Base-by-base conservation (phyloP, 345 rosid genomes). In the Lumnitzera littorea region DNA sequence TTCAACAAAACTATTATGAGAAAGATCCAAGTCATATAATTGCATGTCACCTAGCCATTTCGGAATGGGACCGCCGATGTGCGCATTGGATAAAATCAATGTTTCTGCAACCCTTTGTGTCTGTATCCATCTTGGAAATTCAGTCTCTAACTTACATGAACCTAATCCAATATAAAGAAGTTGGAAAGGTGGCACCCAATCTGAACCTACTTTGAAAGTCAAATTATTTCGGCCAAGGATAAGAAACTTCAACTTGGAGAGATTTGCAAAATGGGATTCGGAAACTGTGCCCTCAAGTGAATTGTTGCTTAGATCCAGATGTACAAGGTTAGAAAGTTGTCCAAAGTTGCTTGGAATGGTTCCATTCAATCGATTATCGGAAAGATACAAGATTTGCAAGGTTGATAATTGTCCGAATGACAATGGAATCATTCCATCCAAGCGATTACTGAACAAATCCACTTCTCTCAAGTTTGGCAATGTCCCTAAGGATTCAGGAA, bases 221-320 rank as follows among this genome's bases (percentile, higher is more conserved):
- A 67, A 12, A 29, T 48, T 48, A 11, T 47, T 59, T 14, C 67
- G 56, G 10, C 43, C 17, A 2, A 70, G n/a, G 27, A 14, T 17
- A 0, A 70, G 56, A 6, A 0, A 11, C 11, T 16, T 23, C 57
- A 67, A n/a, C 16, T 14, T 47, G 4, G 72, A 55, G 1, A 70
- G 17, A 4, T 74, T 63, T 5, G 15, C 43, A 5, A 70, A 15
- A 24, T 70, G 69, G 15, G 20, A 47, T 31, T 62, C 63, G 1
- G 41, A 66, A 11, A 74, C 36, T 0, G n/a, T 27, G 15, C 73
- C 70, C 15, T 51, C 50, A 53, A 74, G 55, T 48, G 0, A 13
- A 29, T 70, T 70, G 6, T 15, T 12, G 3, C 63, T 56, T 58
- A 74, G 48, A 54, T 61, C 2, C 13, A 74, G 20, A 0, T 3